Evolutionary conservation across 345 rosid genomes (phyloP).

Genomic region (Euphorbia peplus): DNA sequence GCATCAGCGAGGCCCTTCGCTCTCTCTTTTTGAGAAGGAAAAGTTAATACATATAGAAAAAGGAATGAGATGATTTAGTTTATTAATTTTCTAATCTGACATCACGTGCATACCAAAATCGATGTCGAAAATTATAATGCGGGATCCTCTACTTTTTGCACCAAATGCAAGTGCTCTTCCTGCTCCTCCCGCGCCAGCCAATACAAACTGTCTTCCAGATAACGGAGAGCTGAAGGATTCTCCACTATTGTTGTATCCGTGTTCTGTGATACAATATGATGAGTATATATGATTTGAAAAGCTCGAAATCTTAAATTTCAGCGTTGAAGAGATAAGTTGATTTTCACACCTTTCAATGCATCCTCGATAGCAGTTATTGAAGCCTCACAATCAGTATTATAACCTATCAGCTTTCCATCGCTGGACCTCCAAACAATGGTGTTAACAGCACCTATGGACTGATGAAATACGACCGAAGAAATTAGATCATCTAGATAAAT

Average conservation of each 20-base stretch:
- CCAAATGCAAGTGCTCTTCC: slow-evolving; percentile 68
- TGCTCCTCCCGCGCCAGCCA: slow-evolving; percentile 67
- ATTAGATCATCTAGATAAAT: not conserved
- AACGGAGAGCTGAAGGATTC: slow-evolving; percentile 27
- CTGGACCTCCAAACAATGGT: slow-evolving; percentile 44
- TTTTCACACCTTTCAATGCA: slow-evolving; percentile 44
- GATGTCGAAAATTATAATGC: slow-evolving; percentile 46
- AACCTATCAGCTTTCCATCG: slow-evolving; percentile 44
- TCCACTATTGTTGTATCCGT: slow-evolving; percentile 15
- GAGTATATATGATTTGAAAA: not conserved
- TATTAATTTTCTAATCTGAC: not conserved
- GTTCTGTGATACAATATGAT: slow-evolving; percentile 22
- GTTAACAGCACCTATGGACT: slow-evolving; percentile 50
- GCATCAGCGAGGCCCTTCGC: slow-evolving; percentile 51
- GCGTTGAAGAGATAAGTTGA: not conserved
- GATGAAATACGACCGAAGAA: slow-evolving; percentile 1
- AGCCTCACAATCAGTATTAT: slow-evolving; percentile 47
- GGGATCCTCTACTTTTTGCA: slow-evolving; percentile 54
- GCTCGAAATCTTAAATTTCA: not conserved
- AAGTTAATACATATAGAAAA: no score
- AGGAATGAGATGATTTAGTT: slow-evolving; percentile 7
- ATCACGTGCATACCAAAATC: slow-evolving; percentile 37
- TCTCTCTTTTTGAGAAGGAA: slow-evolving; percentile 39
- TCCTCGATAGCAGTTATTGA: slow-evolving; percentile 48
- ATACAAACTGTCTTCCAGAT: slow-evolving; percentile 48